Percentiles rank a stretch among this genome's conserved stretches.
Conservation (phyloP, 73 alveolate species). For the Paramecium primaurelia region DNA sequence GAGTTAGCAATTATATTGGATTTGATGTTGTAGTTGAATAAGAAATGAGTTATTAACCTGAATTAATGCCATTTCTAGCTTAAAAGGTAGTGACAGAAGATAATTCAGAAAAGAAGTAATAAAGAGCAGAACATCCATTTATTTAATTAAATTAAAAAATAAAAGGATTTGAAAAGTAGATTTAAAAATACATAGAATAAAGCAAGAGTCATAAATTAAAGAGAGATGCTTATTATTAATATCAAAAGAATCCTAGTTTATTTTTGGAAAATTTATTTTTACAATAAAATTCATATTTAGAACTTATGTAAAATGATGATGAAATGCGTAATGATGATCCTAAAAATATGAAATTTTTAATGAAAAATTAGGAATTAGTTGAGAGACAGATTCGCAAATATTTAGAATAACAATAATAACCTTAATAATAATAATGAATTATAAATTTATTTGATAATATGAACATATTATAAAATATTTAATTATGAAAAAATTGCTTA, state of each 20-base stretch:
- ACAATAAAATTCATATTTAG: slow-evolving; percentile 16
- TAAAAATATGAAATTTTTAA: neutral
- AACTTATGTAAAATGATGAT: slow-evolving; percentile 37
- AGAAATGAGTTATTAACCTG: slow-evolving; percentile 10
- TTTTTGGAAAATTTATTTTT: slow-evolving; percentile 5
- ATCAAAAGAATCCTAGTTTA: neutral
- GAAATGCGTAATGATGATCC: slow-evolving; percentile 41
- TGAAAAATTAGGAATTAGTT: slow-evolving; percentile 28
- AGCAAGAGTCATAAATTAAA: slow-evolving; percentile 23
- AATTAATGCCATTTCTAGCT: slow-evolving; percentile 44
- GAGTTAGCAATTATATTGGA: neutral
- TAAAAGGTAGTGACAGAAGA: slow-evolving; percentile 26
- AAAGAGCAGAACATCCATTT: slow-evolving; percentile 44
- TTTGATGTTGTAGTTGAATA: slow-evolving; percentile 20
- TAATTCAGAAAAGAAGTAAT: neutral
- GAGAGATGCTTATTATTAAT: neutral
- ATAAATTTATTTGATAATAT: neutral
- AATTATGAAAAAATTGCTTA: neutral
- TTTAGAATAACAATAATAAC: neutral
- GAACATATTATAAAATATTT: neutral
- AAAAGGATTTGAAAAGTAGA: slow-evolving; percentile 21
- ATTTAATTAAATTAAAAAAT: neutral
- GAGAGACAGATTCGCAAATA: slow-evolving; percentile 20
- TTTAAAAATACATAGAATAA: neutral
- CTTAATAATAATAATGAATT: neutral